These are phyloP conservation scores for Acer yangbiense DNA, from an alignment of 345 rosid species.

Conservation along the genomic window DNA sequence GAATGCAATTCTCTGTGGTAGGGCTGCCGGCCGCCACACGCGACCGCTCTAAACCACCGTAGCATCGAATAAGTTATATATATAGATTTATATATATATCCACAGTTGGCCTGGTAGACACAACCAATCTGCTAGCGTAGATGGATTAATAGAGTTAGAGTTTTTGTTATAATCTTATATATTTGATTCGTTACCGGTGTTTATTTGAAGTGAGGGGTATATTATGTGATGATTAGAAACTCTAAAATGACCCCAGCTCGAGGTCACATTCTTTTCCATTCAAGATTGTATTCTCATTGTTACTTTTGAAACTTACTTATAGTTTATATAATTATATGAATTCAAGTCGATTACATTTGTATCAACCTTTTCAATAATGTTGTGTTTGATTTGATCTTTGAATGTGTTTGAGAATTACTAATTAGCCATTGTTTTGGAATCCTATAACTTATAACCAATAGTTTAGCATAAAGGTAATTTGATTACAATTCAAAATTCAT, in stretches of 20 bases:
- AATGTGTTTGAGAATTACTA: not conserved
- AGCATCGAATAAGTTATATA: conserved; percentile 1
- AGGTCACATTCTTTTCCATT: conserved; percentile 55
- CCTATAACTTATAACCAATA: no score
- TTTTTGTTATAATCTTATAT: conserved; percentile 26
- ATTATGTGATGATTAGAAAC: not conserved
- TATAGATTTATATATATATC: not conserved
- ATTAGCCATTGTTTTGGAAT: no score
- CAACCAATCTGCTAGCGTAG: conserved; percentile 8
- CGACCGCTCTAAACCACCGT: conserved; percentile 52
- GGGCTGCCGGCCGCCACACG: conserved; percentile 70
- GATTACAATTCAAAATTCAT: no score
- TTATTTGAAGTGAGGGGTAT: not conserved
- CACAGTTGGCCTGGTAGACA: conserved; percentile 6
- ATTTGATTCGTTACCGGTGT: not conserved
- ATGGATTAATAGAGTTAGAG: conserved; percentile 29
- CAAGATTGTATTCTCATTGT: conserved; percentile 19
- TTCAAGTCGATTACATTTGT: not conserved
- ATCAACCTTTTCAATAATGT: not conserved
- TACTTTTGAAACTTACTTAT: not conserved
- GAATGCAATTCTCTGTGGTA: conserved; percentile 86
- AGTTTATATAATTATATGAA: conserved; percentile 1
- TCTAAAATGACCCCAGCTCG: conserved; percentile 48
- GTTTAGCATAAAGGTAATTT: no score
- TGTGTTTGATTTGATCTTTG: not conserved